A percentile compares a stretch with the other conserved stretches of the same genome.
phyloP scores from a whole-genome alignment of 2,329 filamentous ascomycete species.

The Neopestalotiopsis sp. region DNA sequence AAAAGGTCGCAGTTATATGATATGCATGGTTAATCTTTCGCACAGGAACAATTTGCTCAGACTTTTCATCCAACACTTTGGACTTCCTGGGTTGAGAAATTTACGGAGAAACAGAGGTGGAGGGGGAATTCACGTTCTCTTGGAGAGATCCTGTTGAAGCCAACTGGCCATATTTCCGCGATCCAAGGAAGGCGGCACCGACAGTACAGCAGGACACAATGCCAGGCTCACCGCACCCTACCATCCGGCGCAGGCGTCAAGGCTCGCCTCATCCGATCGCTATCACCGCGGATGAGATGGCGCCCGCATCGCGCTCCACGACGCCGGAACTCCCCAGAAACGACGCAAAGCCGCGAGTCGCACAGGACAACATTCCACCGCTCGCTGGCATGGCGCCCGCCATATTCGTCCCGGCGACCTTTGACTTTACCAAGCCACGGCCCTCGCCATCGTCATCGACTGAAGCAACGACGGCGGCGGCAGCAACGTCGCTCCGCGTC shows the following conservation, averaged over 20 bases:
- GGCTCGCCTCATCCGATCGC: conserved; percentile 12
- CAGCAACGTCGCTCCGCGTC: conserved; percentile 1
- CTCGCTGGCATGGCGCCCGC: conserved; percentile 16
- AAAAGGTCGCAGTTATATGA: too few relatives aligned
- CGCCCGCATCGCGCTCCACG: background rate
- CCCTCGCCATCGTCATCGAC: background rate
- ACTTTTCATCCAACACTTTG: too few relatives aligned
- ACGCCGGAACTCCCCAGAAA: background rate
- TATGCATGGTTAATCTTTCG: too few relatives aligned
- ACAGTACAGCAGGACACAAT: too few relatives aligned
- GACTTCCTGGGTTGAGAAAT: too few relatives aligned
- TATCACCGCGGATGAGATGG: background rate
- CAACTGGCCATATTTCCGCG: too few relatives aligned
- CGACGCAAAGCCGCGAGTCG: background rate
- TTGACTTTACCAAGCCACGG: conserved; percentile 18
- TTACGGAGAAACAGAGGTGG: too few relatives aligned
- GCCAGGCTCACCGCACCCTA: conserved; percentile 10
- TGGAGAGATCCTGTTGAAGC: too few relatives aligned
- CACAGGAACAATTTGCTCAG: too few relatives aligned
- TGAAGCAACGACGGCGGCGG: background rate
- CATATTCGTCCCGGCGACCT: conserved; percentile 21
- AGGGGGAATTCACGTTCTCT: too few relatives aligned
- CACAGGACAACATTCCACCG: conserved; percentile 6
- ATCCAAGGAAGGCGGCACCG: too few relatives aligned
- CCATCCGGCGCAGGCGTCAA: background rate